phyloP scores from a whole-genome alignment of 441 rosid genomes.

The Bruguiera hainesii region DNA sequence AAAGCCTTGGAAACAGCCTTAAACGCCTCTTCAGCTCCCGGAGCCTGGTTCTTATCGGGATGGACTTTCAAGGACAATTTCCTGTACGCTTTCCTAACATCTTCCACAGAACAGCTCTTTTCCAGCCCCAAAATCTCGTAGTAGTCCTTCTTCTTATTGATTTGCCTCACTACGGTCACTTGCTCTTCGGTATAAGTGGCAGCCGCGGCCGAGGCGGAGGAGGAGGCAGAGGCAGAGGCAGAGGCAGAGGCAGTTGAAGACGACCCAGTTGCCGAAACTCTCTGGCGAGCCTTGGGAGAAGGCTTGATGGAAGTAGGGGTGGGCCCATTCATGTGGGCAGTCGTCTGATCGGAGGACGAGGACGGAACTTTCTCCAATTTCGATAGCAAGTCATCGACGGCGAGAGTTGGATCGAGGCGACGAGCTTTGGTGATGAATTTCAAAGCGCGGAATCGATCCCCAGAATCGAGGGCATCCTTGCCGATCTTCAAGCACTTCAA shows the following conservation, averaged over 20 bases:
- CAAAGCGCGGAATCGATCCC: constrained; percentile 70
- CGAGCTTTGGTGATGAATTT: constrained; percentile 80
- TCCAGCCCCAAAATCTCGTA: constrained; percentile 76
- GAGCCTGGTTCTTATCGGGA: constrained; percentile 94
- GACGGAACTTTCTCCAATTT: constrained; percentile 28
- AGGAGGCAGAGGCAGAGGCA: constrained; percentile 20
- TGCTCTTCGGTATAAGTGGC: constrained; percentile 67
- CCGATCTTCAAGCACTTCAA: constrained; percentile 79
- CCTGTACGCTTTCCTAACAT: constrained; percentile 75
- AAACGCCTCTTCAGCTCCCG: constrained; percentile 92
- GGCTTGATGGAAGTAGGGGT: not conserved
- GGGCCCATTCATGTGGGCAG: constrained; percentile 28
- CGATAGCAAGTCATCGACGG: constrained; percentile 59
- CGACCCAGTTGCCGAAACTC: constrained; percentile 35
- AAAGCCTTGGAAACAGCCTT: constrained; percentile 87
- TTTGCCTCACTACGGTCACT: constrained; percentile 59
- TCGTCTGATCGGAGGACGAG: constrained; percentile 9
- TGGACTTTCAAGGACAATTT: constrained; percentile 87
- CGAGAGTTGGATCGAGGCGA: constrained; percentile 76
- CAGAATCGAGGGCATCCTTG: constrained; percentile 58
- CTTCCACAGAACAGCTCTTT: constrained; percentile 63
- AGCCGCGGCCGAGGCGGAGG: constrained; percentile 22
- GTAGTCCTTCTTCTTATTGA: constrained; percentile 77
- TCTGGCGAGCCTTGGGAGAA: constrained; percentile 40
- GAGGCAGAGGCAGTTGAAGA: constrained; percentile 31